Evolutionary conservation across 495 filamentous ascomycete genomes (phyloP), one percentile per base, ranked within the genome.

Genomic region (Trypethelium eluteriae): DNA sequence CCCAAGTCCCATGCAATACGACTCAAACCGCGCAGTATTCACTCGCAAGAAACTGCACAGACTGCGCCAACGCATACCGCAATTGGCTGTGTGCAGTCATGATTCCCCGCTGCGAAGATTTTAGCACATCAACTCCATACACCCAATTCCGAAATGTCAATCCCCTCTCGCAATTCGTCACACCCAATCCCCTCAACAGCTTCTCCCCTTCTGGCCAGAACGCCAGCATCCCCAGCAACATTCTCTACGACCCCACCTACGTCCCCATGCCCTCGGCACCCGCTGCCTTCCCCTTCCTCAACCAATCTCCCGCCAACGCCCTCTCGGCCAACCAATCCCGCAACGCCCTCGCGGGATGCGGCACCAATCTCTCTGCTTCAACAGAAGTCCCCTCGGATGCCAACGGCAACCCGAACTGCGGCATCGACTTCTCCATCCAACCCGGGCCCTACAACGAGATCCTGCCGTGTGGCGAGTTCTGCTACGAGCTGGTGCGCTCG

Each of bases 361-460:
- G 68, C 38, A 18, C 18, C 53, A 36, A 34, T 6, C 53, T 59
- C 53, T 35, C 18, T 9, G 53, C 53, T 32, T 34, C 53, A 1
- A 7, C 3, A 2, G 25, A 18, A 5, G 4, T 25, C 11, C 38
- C 47, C 73, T 69, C 41, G 70, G 47, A 44, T 18, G 36, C 64
- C 10, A 87, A 81, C 47, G 53, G 53, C 5, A 71, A 73, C 14
- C 89, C 87, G 18, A 82, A 89, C 69, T 69, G 81, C 3, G 70
- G 81, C 41, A 96, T 98, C 69, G 92, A 97, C 72, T 62, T 75
- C 2, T 50, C 75, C 0, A 84, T 98, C 69, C 71, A 81, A 62
- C 94, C 94, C 0, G 94, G 95, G 0, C 93, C 94, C 0, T 97
- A 98, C 76, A 96, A 92, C 74, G 94, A 99, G 77, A 72, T 98